These are phyloP conservation scores for Aspergillus piperis DNA, from an alignment of 2,329 filamentous ascomycete species.

Conservation along the genomic window DNA sequence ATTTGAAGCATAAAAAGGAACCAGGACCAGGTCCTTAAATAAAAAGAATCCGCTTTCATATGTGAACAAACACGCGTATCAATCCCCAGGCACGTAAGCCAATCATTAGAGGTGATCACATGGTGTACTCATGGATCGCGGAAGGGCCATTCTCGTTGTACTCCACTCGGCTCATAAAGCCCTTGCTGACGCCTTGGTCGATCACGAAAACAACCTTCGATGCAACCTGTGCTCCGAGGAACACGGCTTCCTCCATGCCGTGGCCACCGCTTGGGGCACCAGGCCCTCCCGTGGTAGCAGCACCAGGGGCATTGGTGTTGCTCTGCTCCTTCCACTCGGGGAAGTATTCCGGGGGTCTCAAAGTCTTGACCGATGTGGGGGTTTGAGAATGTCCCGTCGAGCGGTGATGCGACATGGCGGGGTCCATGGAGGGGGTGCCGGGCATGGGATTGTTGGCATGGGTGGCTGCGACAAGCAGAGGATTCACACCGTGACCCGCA, in stretches of 20 bases:
- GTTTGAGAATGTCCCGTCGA: conserved; percentile 70
- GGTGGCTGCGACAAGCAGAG: conserved; percentile 87
- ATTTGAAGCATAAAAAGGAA: neutral
- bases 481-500: conserved; percentile 70
- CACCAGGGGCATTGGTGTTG: conserved; percentile 37
- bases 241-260: conserved; percentile 77
- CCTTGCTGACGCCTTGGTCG: conserved; percentile 67
- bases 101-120: conserved; percentile 31
- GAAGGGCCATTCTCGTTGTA: conserved; percentile 68
- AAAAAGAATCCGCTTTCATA: neutral
- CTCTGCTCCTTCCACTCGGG: conserved; percentile 82
- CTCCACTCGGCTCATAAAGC: conserved; percentile 67
- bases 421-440: conserved; percentile 41
- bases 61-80: neutral
- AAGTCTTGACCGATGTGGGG: conserved; percentile 78
- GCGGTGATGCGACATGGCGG: conserved; percentile 48
- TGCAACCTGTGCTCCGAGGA: conserved; percentile 84
- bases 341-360: conserved; percentile 79
- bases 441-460: conserved; percentile 43
- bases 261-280: conserved; percentile 29
- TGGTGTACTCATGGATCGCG: conserved; percentile 60
- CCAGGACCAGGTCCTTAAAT: neutral
- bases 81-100: neutral
- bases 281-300: conserved; percentile 46
- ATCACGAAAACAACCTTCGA: conserved; percentile 73